A percentile compares a stretch with the other conserved stretches of the same genome.
Evolutionary conservation across 1,284 basidiomycete genomes (phyloP).

Genomic region (Athelia sp.): DNA sequence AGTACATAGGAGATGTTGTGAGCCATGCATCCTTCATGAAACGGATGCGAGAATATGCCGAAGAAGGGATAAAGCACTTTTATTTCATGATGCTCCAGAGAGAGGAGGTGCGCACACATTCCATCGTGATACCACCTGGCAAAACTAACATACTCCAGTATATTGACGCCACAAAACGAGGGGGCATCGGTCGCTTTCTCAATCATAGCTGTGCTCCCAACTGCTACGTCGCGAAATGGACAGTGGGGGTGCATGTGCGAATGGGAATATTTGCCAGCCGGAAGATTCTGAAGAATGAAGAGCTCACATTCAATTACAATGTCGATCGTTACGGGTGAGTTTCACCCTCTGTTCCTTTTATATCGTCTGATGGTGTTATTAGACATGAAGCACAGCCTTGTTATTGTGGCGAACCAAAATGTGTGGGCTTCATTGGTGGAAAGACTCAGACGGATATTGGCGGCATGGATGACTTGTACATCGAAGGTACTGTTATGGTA

Average conservation of each 20-base stretch:
- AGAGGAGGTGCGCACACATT: constrained; percentile 69
- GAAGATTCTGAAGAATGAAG: constrained; percentile 78
- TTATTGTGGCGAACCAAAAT: constrained; percentile 95
- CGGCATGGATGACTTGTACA: constrained; percentile 92
- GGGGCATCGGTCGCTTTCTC: constrained; percentile 94
- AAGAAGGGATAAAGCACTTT: constrained; percentile 93
- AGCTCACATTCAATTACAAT: constrained; percentile 99
- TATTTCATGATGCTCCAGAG: constrained; percentile 99
- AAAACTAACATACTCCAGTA: constrained; percentile 48
- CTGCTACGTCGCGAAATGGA: constrained; percentile 99
- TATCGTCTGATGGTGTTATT: constrained; percentile 2
- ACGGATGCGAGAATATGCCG: constrained; percentile 91
- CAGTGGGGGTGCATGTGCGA: constrained; percentile 84
- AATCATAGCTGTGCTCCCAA: constrained; percentile 99
- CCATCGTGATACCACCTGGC: constrained; percentile 3
- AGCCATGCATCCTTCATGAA: constrained; percentile 84
- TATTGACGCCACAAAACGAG: constrained; percentile 97
- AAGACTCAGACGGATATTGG: constrained; percentile 97
- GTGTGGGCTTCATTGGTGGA: constrained; percentile 94
- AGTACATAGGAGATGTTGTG: constrained; percentile 98
- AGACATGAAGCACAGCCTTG: constrained; percentile 95
- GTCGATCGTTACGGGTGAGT: constrained; percentile 97
- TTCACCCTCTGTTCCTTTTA: background rate
- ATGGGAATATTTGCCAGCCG: constrained; percentile 99
- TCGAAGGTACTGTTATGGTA: constrained; percentile 68